Conservation (phyloP, 768 basidiomycete species). For the Phaeotremella fagi region DNA sequence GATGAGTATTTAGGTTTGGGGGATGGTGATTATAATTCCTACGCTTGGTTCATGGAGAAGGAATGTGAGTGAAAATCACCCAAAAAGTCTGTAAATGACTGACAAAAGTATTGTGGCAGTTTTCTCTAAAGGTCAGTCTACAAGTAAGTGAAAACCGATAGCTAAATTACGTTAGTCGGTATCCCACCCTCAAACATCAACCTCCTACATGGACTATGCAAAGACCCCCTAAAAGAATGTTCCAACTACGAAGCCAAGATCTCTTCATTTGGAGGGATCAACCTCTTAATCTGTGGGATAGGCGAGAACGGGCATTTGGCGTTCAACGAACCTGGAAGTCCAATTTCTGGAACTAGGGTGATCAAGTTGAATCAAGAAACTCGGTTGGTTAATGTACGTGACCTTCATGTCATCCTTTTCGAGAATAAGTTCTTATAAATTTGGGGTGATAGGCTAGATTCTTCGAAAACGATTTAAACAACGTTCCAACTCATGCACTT, state of each 20-base stretch:
- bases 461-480: constrained; percentile 62
- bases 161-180: constrained; percentile 2
- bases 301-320: constrained; percentile 89
- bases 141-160: neutral
- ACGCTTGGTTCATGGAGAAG: constrained; percentile 74
- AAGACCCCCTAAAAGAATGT: constrained; percentile 68
- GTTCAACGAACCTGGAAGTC: constrained; percentile 75
- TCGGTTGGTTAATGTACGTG: constrained; percentile 64
- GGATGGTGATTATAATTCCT: constrained; percentile 72
- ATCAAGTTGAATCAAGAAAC: constrained; percentile 86
- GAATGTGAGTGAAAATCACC: constrained; percentile 14
- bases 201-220: constrained; percentile 68
- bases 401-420: neutral
- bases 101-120: neutral
- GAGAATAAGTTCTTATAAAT: neutral
- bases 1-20: constrained; percentile 84
- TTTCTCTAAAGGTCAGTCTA: constrained; percentile 8
- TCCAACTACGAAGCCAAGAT: constrained; percentile 71
- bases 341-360: constrained; percentile 56
- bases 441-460: constrained; percentile 58
- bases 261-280: constrained; percentile 71
- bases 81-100: neutral
- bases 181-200: constrained; percentile 55
- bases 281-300: constrained; percentile 82
- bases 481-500: constrained; percentile 64